Base-by-base conservation (phyloP, 1,284 basidiomycete species). In the Rhodotorula sp. region DNA sequence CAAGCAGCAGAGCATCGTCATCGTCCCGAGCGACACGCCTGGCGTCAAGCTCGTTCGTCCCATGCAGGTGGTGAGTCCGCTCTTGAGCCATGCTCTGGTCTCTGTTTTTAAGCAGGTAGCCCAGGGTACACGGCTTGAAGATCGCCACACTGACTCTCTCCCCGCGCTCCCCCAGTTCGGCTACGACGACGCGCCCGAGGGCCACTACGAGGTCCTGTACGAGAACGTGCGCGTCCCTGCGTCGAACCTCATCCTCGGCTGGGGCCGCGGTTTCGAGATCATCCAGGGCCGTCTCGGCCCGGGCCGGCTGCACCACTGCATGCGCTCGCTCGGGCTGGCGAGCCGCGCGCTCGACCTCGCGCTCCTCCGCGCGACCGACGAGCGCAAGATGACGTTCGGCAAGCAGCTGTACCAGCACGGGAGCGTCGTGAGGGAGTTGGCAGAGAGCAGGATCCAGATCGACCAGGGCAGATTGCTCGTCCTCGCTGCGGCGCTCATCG, bases 211-310 rank as follows among this genome's bases (percentile, higher is more conserved):
- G 83, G 86, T 99, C 67, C 87, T 91, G 72, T 99, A 98, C 79
- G 91, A 96, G 36, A 92, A 97, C 79, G 96, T 98, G 39, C 88
- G 92, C 54, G 90, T 98, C 17, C 94, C 93, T 2, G 80, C 91
- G 66, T 83, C 83, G 70, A 94, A 96, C 81, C 81, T 98, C 53
- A 88, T 98, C 25, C 87, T 92, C 54, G 94, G 94, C 27, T 94
- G 95, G 90, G 96, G 97, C 25, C 86, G 87, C 75, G 76, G 78
- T 6, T 78, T 75, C 55, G 74, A 93, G 88, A 97, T 99, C 79
- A 94, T 98, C 75, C 96, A 98, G 87, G 96, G 95, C 48, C 90
- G 96, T 78, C 89, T 99, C 66, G 96, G 95, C 51, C 96, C 96
- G 68, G 96, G 96, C 36, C 90, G 97, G 68, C 91, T 98, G 78